These are phyloP conservation scores for Boletus huronensis DNA, from an alignment of 768 basidiomycete species.

Conservation along the genomic window DNA sequence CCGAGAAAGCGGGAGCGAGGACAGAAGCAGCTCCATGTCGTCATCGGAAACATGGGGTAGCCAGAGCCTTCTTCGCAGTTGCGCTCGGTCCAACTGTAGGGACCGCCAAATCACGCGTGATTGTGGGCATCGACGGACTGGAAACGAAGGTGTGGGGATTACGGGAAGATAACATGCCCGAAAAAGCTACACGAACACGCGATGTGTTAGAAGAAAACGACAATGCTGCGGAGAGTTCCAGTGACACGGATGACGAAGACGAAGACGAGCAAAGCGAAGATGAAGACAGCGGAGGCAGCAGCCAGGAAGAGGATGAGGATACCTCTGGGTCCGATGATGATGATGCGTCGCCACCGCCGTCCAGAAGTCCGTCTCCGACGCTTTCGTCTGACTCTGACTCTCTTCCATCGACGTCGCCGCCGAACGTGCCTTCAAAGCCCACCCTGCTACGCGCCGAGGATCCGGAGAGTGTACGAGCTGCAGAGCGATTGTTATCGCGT, in stretches of 20 bases:
- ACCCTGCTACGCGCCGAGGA: slow-evolving; percentile 25
- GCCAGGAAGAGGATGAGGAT: slow-evolving; percentile 12
- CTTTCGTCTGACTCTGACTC: slow-evolving; percentile 17
- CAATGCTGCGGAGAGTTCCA: not conserved
- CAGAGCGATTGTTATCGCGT: slow-evolving; percentile 43
- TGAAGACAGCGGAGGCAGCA: slow-evolving; percentile 1
- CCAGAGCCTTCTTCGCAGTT: slow-evolving; percentile 55
- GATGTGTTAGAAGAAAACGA: not conserved
- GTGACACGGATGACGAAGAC: slow-evolving; percentile 1
- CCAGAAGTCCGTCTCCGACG: slow-evolving; percentile 26
- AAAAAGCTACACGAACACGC: slow-evolving; percentile 30
- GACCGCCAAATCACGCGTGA: slow-evolving; percentile 56
- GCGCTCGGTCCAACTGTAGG: slow-evolving; percentile 64
- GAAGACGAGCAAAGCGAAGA: slow-evolving; percentile 8
- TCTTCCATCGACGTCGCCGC: slow-evolving; percentile 26
- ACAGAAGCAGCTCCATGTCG: not conserved
- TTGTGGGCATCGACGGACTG: slow-evolving; percentile 63
- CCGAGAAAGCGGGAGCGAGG: not conserved
- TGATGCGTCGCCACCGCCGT: slow-evolving; percentile 14
- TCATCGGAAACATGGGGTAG: slow-evolving; percentile 1
- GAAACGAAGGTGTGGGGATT: slow-evolving; percentile 41
- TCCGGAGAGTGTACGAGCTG: slow-evolving; percentile 32
- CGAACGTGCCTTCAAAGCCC: not conserved
- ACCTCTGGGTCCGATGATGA: slow-evolving; percentile 9
- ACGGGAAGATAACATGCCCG: slow-evolving; percentile 2